Evolutionary conservation across 345 rosid species (phyloP).

Genomic region (Citrus hindsii): DNA sequence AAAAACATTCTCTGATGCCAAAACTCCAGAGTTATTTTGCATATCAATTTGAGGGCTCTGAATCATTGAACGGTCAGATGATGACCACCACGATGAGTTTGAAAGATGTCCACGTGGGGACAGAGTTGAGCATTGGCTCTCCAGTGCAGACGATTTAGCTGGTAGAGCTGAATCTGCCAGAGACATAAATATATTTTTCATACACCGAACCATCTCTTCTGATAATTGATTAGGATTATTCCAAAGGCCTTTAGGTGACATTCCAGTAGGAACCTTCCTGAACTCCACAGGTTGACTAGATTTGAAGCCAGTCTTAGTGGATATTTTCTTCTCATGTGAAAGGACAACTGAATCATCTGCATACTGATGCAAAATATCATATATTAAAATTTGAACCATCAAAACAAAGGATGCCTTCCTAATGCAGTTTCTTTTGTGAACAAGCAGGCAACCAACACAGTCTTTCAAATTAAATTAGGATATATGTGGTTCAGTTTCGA

Average conservation of each 20-base stretch:
- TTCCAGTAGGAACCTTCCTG: constrained; percentile 46
- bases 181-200: constrained; percentile 85
- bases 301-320: constrained; percentile 20
- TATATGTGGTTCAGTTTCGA: not conserved
- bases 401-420: not conserved
- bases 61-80: constrained; percentile 68
- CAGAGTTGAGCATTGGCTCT: constrained; percentile 56
- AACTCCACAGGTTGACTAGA: constrained; percentile 25
- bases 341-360: constrained; percentile 23
- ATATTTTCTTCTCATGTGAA: constrained; percentile 28
- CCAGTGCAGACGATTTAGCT: constrained; percentile 45
- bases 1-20: constrained; percentile 53
- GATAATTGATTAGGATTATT: constrained; percentile 77
- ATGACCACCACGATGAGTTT: constrained; percentile 77
- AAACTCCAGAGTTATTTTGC: constrained; percentile 42
- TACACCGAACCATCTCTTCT: constrained; percentile 88
- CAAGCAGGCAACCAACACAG: not conserved
- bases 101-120: constrained; percentile 88
- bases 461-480: not conserved
- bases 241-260: constrained; percentile 63
- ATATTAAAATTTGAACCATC: constrained; percentile 2
- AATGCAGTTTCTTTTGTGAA: not conserved
- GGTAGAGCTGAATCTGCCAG: constrained; percentile 72
- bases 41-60: constrained; percentile 73
- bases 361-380: constrained; percentile 36